Percentiles rank a stretch among this genome's conserved stretches.
phyloP scores from a whole-genome alignment of 352 stramenopile species.

The Globisporangium cederbergense region DNA sequence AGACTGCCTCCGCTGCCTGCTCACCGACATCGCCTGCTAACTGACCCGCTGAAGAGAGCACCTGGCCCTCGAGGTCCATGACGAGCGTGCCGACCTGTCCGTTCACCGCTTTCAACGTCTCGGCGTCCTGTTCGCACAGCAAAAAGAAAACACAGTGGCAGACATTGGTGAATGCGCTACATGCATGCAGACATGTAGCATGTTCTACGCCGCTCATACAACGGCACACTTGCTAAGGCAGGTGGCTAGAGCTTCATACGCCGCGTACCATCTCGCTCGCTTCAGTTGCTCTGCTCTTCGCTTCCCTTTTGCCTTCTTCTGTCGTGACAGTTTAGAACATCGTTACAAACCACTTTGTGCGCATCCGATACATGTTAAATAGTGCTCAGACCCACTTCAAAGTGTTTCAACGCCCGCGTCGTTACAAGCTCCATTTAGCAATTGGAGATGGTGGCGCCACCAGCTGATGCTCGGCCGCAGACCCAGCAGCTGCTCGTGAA shows the following conservation, averaged over 20 bases:
- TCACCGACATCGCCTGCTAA: conserved; percentile 47
- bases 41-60: conserved; percentile 64
- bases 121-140: conserved; percentile 39
- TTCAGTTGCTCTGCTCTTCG: neutral
- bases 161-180: neutral
- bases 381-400: neutral
- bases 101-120: conserved; percentile 37
- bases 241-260: neutral
- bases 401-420: neutral
- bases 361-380: neutral
- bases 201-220: neutral
- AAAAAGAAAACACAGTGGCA: neutral
- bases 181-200: neutral
- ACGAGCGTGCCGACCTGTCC: conserved; percentile 65
- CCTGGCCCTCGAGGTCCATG: conserved; percentile 48
- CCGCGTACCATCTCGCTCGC: neutral
- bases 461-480: neutral
- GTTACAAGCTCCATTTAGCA: conserved; percentile 9
- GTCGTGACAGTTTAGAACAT: neutral
- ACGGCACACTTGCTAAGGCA: neutral
- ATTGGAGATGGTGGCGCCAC: conserved; percentile 2
- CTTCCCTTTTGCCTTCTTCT: conserved; percentile 2
- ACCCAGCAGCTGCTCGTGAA: neutral
- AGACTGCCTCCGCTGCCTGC: conserved; percentile 50
- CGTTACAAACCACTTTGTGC: too few species aligned